These are phyloP conservation scores for Gynochthodes officinalis DNA, from an alignment of 257 asterid genomes.

Conservation along the genomic window DNA sequence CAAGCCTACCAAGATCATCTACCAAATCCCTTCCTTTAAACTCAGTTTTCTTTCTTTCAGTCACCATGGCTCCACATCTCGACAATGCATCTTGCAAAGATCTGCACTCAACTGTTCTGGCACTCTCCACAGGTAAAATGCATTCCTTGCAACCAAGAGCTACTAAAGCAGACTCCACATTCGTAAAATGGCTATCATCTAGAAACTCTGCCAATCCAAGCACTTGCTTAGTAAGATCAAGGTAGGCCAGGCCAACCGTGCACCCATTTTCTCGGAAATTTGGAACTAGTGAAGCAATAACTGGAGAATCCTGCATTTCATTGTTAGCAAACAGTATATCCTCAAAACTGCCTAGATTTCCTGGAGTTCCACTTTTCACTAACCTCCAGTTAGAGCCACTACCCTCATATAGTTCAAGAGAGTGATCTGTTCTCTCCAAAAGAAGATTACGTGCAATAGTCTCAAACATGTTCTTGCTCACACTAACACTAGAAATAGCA, in stretches of 20 bases:
- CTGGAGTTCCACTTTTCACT: slow-evolving; percentile 85
- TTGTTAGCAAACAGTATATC: slow-evolving; percentile 87
- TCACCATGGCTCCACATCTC: slow-evolving; percentile 86
- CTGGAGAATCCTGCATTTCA: slow-evolving; percentile 96
- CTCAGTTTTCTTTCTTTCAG: slow-evolving; percentile 80
- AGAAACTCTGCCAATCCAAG: slow-evolving; percentile 92
- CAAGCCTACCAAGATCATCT: slow-evolving; percentile 88
- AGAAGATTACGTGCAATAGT: slow-evolving; percentile 76
- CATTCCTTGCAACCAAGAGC: slow-evolving; percentile 98
- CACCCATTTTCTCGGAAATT: slow-evolving; percentile 72
- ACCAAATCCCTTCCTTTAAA: slow-evolving; percentile 84
- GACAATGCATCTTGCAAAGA: slow-evolving; percentile 72
- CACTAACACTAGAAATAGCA: slow-evolving; percentile 82
- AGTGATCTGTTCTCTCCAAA: slow-evolving; percentile 87
- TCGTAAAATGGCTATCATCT: slow-evolving; percentile 92
- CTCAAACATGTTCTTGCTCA: slow-evolving; percentile 90
- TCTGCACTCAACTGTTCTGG: slow-evolving; percentile 63
- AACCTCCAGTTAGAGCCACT: slow-evolving; percentile 82
- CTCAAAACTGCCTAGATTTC: slow-evolving; percentile 86
- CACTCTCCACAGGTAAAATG: slow-evolving; percentile 64
- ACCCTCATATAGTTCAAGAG: slow-evolving; percentile 83
- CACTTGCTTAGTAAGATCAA: slow-evolving; percentile 69
- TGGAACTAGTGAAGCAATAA: slow-evolving; percentile 58
- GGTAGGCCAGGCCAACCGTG: slow-evolving; percentile 74
- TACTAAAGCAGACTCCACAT: slow-evolving; percentile 85